Evolutionary conservation across 2,329 filamentous ascomycete genomes (phyloP).

Genomic region (Boeremia lycopersici): DNA sequence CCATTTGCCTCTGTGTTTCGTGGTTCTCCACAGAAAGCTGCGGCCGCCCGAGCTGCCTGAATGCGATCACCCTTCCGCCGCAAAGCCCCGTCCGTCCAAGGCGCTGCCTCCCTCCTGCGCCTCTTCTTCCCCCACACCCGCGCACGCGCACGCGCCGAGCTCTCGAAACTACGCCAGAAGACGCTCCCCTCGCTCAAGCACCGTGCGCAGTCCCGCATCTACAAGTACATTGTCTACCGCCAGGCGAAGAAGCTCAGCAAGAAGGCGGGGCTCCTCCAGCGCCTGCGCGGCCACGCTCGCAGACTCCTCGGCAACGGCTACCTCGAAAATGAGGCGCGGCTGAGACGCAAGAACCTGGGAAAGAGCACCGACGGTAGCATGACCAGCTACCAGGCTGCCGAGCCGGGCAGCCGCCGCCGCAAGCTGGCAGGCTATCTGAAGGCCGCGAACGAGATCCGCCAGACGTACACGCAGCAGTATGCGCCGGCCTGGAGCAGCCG

Average conservation of each 20-base stretch:
- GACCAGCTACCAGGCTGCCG: conserved; percentile 47
- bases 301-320: conserved; percentile 32
- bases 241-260: conserved; percentile 52
- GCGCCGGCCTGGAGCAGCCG: conserved; percentile 54
- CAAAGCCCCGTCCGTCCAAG: conserved; percentile 37
- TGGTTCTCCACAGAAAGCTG: conserved; percentile 10
- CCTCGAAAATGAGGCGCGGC: conserved; percentile 43
- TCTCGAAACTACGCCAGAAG: conserved; percentile 75
- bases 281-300: conserved; percentile 42
- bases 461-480: conserved; percentile 67
- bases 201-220: conserved; percentile 75
- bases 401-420: conserved; percentile 75
- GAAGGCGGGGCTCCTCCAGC: conserved; percentile 38
- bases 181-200: conserved; percentile 74
- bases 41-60: conserved; percentile 25
- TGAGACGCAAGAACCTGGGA: conserved; percentile 41
- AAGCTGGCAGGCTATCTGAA: conserved; percentile 77
- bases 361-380: conserved; percentile 30
- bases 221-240: conserved; percentile 71
- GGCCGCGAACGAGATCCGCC: conserved; percentile 73
- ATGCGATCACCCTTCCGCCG: conserved; percentile 42
- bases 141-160: conserved; percentile 67
- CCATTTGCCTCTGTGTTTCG: not conserved
- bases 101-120: conserved; percentile 58
- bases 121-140: conserved; percentile 71